Conservation (phyloP, 2,329 filamentous ascomycete genomes). For the Alternaria solani region DNA sequence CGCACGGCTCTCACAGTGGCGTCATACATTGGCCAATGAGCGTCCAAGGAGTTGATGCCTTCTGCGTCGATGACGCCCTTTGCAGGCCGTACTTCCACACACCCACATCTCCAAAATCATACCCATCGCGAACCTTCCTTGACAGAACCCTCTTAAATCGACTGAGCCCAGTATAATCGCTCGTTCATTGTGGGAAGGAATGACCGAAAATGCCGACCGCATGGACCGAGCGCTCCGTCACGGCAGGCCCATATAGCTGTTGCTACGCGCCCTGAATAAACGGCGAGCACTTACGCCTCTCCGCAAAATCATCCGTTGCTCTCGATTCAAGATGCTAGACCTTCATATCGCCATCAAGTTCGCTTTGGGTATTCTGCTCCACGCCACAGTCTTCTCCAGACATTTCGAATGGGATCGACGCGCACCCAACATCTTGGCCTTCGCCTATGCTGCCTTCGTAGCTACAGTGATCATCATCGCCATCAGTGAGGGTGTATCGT, state of each 20-base stretch:
- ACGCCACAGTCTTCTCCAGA: constrained; percentile 10
- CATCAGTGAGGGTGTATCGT: background rate
- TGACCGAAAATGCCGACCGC: constrained; percentile 1
- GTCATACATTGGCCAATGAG: background rate
- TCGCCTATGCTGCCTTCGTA: background rate
- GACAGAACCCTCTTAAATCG: background rate
- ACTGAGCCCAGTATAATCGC: background rate
- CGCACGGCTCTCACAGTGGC: background rate
- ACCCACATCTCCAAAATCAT: background rate
- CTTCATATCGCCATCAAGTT: background rate
- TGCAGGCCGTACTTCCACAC: background rate
- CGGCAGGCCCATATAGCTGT: background rate
- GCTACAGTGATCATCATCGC: background rate
- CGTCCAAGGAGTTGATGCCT: background rate
- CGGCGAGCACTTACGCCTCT: background rate
- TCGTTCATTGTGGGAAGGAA: background rate
- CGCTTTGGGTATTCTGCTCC: constrained; percentile 6
- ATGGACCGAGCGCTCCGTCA: background rate
- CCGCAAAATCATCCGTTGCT: background rate
- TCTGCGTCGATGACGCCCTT: background rate
- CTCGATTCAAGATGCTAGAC: background rate
- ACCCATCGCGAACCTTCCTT: no score
- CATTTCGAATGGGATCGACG: constrained; percentile 17
- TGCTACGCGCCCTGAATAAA: background rate
- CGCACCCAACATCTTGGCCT: background rate